These are phyloP conservation scores for Neurospora sp. DNA, from an alignment of 495 filamentous ascomycete genomes.

Conservation along the genomic window DNA sequence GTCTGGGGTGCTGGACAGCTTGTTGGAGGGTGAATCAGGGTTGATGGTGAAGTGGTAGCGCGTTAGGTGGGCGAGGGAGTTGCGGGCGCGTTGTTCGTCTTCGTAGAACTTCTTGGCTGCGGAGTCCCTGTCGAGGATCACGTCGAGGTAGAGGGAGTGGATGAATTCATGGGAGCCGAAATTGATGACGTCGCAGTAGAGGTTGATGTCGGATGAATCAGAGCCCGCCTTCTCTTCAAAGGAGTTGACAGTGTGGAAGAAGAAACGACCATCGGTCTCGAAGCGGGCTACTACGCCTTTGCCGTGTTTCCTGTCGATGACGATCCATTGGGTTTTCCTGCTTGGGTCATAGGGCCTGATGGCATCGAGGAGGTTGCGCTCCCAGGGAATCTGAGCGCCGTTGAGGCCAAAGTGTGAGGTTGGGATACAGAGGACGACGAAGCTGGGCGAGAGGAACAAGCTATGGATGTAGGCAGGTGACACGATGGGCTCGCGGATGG, in stretches of 20 bases:
- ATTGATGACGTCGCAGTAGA: conserved; percentile 47
- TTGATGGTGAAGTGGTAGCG: conserved; percentile 39
- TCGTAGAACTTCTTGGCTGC: conserved; percentile 16
- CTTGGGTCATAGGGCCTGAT: conserved; percentile 42
- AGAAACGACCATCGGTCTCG: conserved; percentile 54
- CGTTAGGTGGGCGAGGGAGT: conserved; percentile 24
- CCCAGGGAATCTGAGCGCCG: conserved; percentile 44
- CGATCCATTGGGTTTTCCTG: conserved; percentile 52
- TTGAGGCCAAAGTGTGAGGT: conserved; percentile 37
- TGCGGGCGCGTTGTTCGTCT: conserved; percentile 22
- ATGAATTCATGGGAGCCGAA: conserved; percentile 48
- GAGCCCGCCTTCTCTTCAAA: conserved; percentile 45
- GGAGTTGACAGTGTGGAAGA: conserved; percentile 68
- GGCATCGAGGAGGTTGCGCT: conserved; percentile 47
- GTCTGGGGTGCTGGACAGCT: neutral
- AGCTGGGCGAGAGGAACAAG: conserved; percentile 53
- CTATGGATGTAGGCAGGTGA: conserved; percentile 63
- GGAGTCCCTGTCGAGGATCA: conserved; percentile 35
- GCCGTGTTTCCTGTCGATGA: conserved; percentile 47
- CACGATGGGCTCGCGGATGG: conserved; percentile 38
- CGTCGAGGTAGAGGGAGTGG: conserved; percentile 48
- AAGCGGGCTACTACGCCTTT: conserved; percentile 50
- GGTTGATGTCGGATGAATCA: conserved; percentile 11
- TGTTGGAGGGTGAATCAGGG: neutral
- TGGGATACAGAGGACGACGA: conserved; percentile 56